Evolutionary conservation across 257 asterid species (phyloP), one percentile per base, ranked within the genome.

Genomic region (Primulina huaijiensis): DNA sequence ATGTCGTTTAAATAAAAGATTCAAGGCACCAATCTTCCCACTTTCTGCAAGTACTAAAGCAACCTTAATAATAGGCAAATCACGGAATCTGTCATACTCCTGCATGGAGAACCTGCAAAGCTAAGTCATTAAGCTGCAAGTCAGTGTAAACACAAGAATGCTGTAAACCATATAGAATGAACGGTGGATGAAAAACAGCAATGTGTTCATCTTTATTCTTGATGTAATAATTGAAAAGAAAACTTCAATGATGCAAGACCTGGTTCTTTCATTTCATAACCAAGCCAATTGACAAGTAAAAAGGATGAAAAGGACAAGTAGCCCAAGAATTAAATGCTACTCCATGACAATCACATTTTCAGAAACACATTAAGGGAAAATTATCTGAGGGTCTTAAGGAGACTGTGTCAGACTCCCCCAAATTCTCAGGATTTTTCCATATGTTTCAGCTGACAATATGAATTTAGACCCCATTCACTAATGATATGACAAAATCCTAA

Each of bases 11-110:
- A 94, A 88, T 34, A 94, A 82, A 81, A 89, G 96, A 75, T 94
- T 94, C 74, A 94, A 82, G 63, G 96, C 97, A 70, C 97, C 97
- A 77, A 94, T 90, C 84, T 94, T 94, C 68, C 96, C 97, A 75
- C 82, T 79, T 77, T 89, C 99, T 75, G 97, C 97, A 78, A 91
- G 90, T 64, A 72, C 83, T 70, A 84, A 37, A 75, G 97, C 97
- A 79, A 90, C 82, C 75, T 88, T 82, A 65, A 83, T 81, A 58
- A 88, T 80, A 61, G 95, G 88, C 77, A 84, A 72, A 73, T 76
- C 77, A 69, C 97, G 92, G 78, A 91, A 94, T 81, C 80, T 86
- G 72, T 81, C 79, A 77, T 88, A 91, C 82, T 89, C 99, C 92
- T 83, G 92, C 79, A 80, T 75, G 75, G 95, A 88, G 87, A 81